Base-by-base conservation (phyloP, 2,329 filamentous ascomycete species). In the Mycosphaerella arachidis region DNA sequence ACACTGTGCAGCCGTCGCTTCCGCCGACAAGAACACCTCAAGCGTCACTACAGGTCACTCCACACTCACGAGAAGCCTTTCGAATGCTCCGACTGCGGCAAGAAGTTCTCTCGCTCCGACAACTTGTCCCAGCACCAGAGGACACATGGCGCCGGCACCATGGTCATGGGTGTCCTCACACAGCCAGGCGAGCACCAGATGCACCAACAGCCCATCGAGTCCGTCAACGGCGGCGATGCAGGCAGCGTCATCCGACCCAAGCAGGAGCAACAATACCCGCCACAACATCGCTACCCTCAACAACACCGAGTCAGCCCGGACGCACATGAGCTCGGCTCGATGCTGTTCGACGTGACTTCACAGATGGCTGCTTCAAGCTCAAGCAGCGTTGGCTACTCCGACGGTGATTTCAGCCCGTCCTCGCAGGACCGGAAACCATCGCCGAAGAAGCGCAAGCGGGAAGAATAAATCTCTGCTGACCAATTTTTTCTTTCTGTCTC, bases 41-140 rank as follows among this genome's bases (percentile, higher is more conserved):
- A 99, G 86, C 90, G 94, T 64, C 94, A 99, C 82, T 96, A 96
- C 82, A 88, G 94, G 69, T 97, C 94, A 60, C 91, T 99, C 52
- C 94, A 99, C 82, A 99, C 94, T 1, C 89, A 96, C 73, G 94
- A 97, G 75, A 99, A 97, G 86, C 94, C 94, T 5, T 99, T 97
- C 71, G 91, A 96, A 79, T 99, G 94, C 82, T 85, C 87, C 67
- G 93, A 99, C 79, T 99, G 94, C 72, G 93, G 94, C 70, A 99
- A 99, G 88, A 97, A 96, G 82, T 99, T 97, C 80, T 97, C 93
- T 20, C 89, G 94, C 70, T 96, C 91, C 69, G 94, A 99, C 79
- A 99, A 99, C 81, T 85, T 99, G 16, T 90, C 92, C 27, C 94
- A 99, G 79, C 94, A 99, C 75, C 88, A 94, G 65, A 87, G 94